phyloP scores from a whole-genome alignment of 139 green algal species.

The Raphidocelis subcapitata region DNA sequence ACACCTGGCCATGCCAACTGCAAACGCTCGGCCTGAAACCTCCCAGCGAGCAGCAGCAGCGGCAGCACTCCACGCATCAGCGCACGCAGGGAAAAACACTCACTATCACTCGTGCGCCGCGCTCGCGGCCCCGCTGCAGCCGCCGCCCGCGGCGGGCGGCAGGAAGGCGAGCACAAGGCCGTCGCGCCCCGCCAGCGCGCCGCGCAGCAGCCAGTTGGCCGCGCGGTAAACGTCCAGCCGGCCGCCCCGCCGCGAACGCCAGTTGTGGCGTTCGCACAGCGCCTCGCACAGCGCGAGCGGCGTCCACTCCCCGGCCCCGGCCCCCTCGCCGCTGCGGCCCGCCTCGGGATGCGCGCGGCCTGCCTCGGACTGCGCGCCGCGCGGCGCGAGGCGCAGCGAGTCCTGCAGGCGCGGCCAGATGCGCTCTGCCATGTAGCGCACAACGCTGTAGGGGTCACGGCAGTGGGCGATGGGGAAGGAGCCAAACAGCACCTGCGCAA shows the following conservation, averaged over 20 bases:
- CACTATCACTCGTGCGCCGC: not conserved
- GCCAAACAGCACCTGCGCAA: constrained; percentile 59
- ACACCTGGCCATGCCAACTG: too few species aligned
- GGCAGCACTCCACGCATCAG: too few species aligned
- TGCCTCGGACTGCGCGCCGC: not conserved
- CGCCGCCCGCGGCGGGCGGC: constrained; percentile 30
- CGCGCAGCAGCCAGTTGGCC: constrained; percentile 57
- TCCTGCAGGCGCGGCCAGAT: constrained; percentile 49
- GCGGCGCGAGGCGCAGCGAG: constrained; percentile 29
- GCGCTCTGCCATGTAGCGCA: constrained; percentile 53
- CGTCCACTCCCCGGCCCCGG: constrained; percentile 18
- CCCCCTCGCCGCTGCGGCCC: not conserved
- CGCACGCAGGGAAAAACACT: too few species aligned
- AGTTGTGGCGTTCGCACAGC: constrained; percentile 36
- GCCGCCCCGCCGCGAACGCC: constrained; percentile 34
- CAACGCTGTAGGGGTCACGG: constrained; percentile 58
- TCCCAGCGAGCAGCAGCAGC: too few species aligned
- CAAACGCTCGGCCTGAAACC: too few species aligned
- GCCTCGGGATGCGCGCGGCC: too few species aligned
- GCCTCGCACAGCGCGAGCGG: constrained; percentile 45
- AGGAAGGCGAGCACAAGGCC: constrained; percentile 44
- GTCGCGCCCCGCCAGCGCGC: constrained; percentile 45
- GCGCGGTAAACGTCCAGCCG: constrained; percentile 62
- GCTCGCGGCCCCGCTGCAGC: too few species aligned
- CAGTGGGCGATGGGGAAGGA: constrained; percentile 62